Base-by-base conservation (phyloP, 371 early-diverging fungal genomes). In the Circinella minor region DNA sequence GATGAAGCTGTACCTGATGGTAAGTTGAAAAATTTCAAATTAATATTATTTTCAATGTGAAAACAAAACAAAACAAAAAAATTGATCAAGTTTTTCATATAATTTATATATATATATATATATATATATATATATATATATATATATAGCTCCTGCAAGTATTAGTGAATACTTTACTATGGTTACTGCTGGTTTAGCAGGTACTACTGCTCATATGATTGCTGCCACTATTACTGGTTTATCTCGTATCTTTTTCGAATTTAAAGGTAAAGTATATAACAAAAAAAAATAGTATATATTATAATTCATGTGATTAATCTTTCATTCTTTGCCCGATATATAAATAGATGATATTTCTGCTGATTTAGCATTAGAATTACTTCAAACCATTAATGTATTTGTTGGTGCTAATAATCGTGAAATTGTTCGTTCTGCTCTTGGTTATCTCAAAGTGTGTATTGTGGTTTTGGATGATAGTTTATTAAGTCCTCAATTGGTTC, bases 101-200 rank as follows among this genome's bases (percentile, higher is more conserved):
- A 17, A 13, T 17, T 49, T 49, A 14, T 49, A n/a, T n/a, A n/a
- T n/a, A n/a, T n/a, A n/a, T n/a, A n/a, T n/a, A n/a, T n/a, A n/a
- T n/a, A n/a, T n/a, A n/a, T n/a, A n/a, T n/a, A n/a, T n/a, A n/a
- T n/a, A n/a, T 49, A 9, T 39, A 39, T 39, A 17, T 68, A 37
- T 60, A 36, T 59, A 17, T 13, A 18, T 64, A 76, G 79, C 84
- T 10, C 66, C 73, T 38, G 90, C 90, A 7, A 80, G 67, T 17
- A 80, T 91, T 39, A 65, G 77, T 63, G 91, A 91, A 68, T 91
- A 83, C 69, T 91, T 94, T 70, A 90, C 89, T 57, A 97, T 98
- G 96, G 91, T 96, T 4, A 85, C 91, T 1, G 98, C 99, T 48
- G 99, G 98, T 81, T 85, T 99, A 71, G 97, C 95, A 1, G 98